Evolutionary conservation across 2,329 filamentous ascomycete genomes (phyloP), one percentile per base, ranked within the genome.

Genomic region (Trichoderma breve): DNA sequence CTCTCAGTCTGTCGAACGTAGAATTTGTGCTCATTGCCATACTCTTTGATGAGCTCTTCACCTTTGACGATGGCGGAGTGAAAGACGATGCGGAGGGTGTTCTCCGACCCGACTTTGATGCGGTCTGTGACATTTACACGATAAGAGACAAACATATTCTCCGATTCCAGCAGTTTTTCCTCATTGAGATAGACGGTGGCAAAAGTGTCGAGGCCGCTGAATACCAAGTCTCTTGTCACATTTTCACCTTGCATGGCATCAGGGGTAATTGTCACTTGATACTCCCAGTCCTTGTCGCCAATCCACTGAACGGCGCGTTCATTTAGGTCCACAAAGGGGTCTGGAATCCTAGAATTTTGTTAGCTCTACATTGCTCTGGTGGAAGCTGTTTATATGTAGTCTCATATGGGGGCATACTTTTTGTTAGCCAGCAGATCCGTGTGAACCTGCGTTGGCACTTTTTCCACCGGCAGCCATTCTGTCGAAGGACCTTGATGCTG

Each of bases 81-180:
- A 76, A 91, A 91, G 34, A 83, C 81, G 64, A 91, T 89, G 72
- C 88, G 84, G 21, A 91, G 79, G 1, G 79, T 74, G 74, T 89
- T 89, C 0, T 76, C 73, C 7, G 61, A 36, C n/a, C 61, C 61
- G 24, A 76, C 70, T 21, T 81, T 77, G 47, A 89, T 75, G 11
- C 80, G 74, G 2, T 81, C 74, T 0, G 83, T 85, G 34, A 91
- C 81, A 70, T 87, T 79, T 24, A 90, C 79, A 0, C 89, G 84
- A 74, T 91, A 83, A 8, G 85, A 83, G n/a, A 89, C 76, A 76
- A 90, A 91, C 89, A 91, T 91, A 78, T 91, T 91, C 73, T 90
- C 87, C 11, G 86, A 85, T 73, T 84, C 78, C 14, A 91, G 81
- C 8, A 91, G 86, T 30, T 81, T 77, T 1, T 81, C 76, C 11